Base-by-base conservation (phyloP, 768 basidiomycete species). In the Calocybe cyanea region DNA sequence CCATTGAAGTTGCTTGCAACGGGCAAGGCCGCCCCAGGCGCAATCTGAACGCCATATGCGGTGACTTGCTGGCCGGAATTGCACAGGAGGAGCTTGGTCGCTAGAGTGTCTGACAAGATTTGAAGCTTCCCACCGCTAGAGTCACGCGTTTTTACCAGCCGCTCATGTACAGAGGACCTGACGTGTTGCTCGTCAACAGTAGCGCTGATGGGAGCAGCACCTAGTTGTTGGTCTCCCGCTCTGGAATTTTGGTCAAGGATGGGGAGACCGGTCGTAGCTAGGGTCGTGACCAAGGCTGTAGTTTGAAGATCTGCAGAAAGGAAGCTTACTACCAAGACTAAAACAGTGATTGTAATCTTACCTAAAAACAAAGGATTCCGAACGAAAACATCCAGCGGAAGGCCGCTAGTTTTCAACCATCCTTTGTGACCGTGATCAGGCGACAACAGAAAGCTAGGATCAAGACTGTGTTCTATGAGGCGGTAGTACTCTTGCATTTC, bases 401-500 rank as follows among this genome's bases (percentile, higher is more conserved):
- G 46, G 18, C 18, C 3, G 30, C 53, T 62, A 3, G 60, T 60
- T 19, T 55, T 60, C 35, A 65, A 41, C 64, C 63, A 66, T 28
- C 63, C 64, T 17, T 55, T 39, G 41, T 55, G 61, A 2, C 64
- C 64, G 39, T 66, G 64, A 36, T 65, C 60, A 19, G 41, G 46
- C 11, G 49, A 43, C 11, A 50, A 23, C 13, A 46, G 25, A 14
- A 52, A 32, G 14, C 53, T 20, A 33, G 47, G 49, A 41, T 63
- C 54, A 9, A 57, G 41, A 38, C 61, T 61, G 2, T 57, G 38
- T 42, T 65, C 62, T 23, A 65, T 52, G 17, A 45, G 58, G 9
- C 53, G 53, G 53, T 58, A 63, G 38, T 65, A 65, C 30, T 53
- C 46, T 31, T 62, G 63, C 61, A 65, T 63, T 37, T 61, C 61